Evolutionary conservation across 352 stramenopile genomes (phyloP).

Genomic region (Saprolegnia diclina): DNA sequence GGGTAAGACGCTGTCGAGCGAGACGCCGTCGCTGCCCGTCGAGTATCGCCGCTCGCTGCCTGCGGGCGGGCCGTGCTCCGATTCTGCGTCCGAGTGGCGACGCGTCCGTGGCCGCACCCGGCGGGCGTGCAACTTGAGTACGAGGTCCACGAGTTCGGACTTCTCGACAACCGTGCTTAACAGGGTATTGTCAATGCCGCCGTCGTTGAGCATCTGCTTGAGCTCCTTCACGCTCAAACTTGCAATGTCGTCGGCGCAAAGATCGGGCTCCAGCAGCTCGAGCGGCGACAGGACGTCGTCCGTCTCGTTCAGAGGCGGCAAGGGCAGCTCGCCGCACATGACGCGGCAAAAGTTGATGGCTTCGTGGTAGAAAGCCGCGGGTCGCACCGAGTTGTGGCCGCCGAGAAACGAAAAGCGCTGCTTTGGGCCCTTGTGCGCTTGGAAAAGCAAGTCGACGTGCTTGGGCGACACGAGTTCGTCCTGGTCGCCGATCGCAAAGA

Average conservation of each 20-base stretch:
- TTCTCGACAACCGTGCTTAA: conserved; percentile 64
- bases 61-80: background rate
- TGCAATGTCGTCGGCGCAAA: conserved; percentile 57
- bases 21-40: conserved; percentile 17
- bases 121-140: conserved; percentile 69
- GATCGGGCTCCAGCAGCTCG: conserved; percentile 48
- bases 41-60: conserved; percentile 12
- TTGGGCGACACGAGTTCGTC: conserved; percentile 76
- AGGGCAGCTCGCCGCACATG: conserved; percentile 67
- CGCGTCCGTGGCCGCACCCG: conserved; percentile 30
- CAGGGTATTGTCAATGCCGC: conserved; percentile 56
- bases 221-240: conserved; percentile 73
- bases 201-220: conserved; percentile 64
- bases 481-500: conserved; percentile 70
- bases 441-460: conserved; percentile 65
- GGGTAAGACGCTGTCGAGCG: background rate
- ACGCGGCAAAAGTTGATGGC: conserved; percentile 73
- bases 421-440: conserved; percentile 68
- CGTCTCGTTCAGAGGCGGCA: conserved; percentile 40
- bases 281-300: background rate
- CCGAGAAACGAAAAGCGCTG: conserved; percentile 75
- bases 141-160: conserved; percentile 73
- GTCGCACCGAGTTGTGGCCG: conserved; percentile 71
- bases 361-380: conserved; percentile 72
- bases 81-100: conserved; percentile 3